Conservation (phyloP, 78 protist species). For the Tieghemostelium lacteum region DNA sequence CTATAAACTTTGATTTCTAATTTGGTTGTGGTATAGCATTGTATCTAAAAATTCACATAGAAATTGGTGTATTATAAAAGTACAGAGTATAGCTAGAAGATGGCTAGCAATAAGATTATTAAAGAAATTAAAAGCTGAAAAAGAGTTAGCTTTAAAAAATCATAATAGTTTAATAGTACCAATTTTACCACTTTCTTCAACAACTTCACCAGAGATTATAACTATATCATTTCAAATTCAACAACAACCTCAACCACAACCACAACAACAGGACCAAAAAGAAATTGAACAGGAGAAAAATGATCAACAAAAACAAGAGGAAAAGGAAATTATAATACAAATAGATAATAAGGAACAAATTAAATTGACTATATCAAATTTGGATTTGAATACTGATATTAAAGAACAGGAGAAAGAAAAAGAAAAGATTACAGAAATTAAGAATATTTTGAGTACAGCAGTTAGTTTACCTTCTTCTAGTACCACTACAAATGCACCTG, state of each 20-base stretch:
- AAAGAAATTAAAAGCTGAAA: slow-evolving; percentile 17
- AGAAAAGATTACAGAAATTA: not conserved
- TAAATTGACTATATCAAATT: no score
- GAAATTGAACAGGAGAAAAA: not conserved
- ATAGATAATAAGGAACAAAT: no score
- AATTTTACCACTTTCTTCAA: not conserved
- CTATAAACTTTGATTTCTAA: no score
- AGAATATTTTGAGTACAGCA: not conserved
- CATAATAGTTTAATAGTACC: not conserved
- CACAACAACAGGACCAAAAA: not conserved
- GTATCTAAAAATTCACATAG: slow-evolving; percentile 68
- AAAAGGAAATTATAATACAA: not conserved
- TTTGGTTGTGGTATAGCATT: no score
- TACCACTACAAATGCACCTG: not conserved
- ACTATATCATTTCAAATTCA: not conserved
- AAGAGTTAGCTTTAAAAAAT: not conserved
- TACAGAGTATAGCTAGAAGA: slow-evolving; percentile 44
- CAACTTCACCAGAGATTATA: not conserved
- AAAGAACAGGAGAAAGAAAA: no score
- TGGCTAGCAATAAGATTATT: slow-evolving; percentile 32
- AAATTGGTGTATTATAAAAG: slow-evolving; percentile 69
- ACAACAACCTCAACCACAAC: not conserved
- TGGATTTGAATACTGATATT: no score
- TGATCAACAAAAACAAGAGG: not conserved
- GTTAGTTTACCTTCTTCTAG: not conserved